Conservation (phyloP, 345 rosid species). For the Anacardium occidentale region DNA sequence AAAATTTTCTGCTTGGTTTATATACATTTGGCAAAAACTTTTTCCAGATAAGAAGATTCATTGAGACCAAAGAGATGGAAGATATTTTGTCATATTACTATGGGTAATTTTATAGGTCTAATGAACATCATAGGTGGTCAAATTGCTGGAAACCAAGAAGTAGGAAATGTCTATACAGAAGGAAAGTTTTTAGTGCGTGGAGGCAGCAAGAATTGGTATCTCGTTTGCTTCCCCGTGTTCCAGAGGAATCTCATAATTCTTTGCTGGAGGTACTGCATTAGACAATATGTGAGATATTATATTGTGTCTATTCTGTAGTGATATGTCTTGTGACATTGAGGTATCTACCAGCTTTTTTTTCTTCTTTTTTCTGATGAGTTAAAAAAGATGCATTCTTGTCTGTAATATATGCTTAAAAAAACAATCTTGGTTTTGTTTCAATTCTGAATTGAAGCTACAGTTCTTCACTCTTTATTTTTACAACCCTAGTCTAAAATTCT, state of each 20-base stretch:
- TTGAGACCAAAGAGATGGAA: constrained; percentile 48
- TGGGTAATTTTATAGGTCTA: constrained; percentile 55
- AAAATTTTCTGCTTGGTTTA: constrained; percentile 56
- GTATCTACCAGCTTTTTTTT: not conserved
- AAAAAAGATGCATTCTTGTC: not conserved
- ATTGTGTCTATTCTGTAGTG: not conserved
- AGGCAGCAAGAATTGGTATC: constrained; percentile 64
- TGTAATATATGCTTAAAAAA: too few relatives aligned
- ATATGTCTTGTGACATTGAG: not conserved
- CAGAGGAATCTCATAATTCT: constrained; percentile 35
- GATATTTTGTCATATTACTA: constrained; percentile 56
- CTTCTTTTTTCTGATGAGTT: not conserved
- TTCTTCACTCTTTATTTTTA: too few relatives aligned
- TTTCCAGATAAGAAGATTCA: constrained; percentile 41
- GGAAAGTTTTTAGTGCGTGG: constrained; percentile 67
- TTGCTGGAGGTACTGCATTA: constrained; percentile 40
- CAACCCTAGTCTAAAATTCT: not conserved
- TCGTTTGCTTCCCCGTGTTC: constrained; percentile 53
- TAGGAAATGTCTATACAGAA: constrained; percentile 46
- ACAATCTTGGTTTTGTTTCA: not conserved
- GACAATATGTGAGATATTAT: not conserved
- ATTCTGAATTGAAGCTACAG: not conserved
- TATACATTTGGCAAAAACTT: constrained; percentile 60
- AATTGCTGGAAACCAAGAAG: constrained; percentile 46
- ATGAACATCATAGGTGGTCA: constrained; percentile 51